Conservation (phyloP, 2,329 filamentous ascomycete genomes). For the Diplodia scrobiculata region DNA sequence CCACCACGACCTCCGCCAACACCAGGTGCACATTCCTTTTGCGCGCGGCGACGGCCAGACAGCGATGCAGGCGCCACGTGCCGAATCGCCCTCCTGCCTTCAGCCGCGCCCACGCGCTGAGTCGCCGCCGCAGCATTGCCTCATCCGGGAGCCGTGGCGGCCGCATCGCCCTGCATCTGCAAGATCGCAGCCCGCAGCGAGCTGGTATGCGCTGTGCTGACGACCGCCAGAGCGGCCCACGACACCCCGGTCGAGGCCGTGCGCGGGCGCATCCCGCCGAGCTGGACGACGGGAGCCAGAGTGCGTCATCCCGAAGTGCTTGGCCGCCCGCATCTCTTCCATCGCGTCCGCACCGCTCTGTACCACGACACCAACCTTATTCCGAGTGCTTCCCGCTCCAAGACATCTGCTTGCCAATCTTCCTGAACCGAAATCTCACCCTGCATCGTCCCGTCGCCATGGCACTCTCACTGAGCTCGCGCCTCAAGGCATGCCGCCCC, state of each 20-base stretch:
- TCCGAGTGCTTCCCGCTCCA: slow-evolving; percentile 32
- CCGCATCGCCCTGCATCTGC: background rate
- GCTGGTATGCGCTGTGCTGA: background rate
- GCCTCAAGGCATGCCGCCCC: slow-evolving; percentile 43
- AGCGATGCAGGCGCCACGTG: background rate
- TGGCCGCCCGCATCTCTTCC: slow-evolving; percentile 5
- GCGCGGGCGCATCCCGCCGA: background rate
- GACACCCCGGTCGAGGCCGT: background rate
- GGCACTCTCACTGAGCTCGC: slow-evolving; percentile 47
- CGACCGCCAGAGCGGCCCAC: slow-evolving; percentile 3
- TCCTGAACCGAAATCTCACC: slow-evolving; percentile 15
- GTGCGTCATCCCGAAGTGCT: slow-evolving; percentile 24
- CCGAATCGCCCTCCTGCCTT: background rate
- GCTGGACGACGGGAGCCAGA: slow-evolving; percentile 13
- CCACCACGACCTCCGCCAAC: slow-evolving; percentile 1
- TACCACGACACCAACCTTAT: slow-evolving; percentile 36
- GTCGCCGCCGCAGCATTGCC: background rate
- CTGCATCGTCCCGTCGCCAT: slow-evolving; percentile 12
- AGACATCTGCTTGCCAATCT: slow-evolving; percentile 28
- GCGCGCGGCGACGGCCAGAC: background rate
- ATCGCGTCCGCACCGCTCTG: slow-evolving; percentile 31
- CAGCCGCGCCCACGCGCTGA: slow-evolving; percentile 8
- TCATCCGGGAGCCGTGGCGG: slow-evolving; percentile 2
- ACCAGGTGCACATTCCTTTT: slow-evolving; percentile 17
- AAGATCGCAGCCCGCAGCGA: slow-evolving; percentile 18